These are phyloP conservation scores for Aspergillus texensis DNA, from an alignment of 2,329 filamentous ascomycete species.

Conservation along the genomic window DNA sequence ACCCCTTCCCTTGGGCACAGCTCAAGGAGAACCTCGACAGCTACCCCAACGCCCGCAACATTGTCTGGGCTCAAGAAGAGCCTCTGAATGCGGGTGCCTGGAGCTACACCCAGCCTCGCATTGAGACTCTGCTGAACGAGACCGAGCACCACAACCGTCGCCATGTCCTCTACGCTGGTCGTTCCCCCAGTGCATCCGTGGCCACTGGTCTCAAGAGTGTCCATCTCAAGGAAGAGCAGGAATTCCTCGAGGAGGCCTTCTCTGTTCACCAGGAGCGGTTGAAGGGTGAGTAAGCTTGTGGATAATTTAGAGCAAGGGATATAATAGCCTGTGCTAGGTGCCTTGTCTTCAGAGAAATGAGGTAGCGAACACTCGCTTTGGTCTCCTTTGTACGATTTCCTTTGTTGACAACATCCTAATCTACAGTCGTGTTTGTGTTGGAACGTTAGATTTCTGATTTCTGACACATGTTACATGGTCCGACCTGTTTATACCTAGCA, in stretches of 20 bases:
- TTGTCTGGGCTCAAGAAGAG: slow-evolving; percentile 97
- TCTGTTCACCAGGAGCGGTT: slow-evolving; percentile 65
- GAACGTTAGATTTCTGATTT: slow-evolving; percentile 23
- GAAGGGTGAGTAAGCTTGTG: slow-evolving; percentile 60
- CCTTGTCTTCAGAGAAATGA: slow-evolving; percentile 29
- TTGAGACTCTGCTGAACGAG: slow-evolving; percentile 93
- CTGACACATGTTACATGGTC: slow-evolving; percentile 17
- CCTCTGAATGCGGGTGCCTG: slow-evolving; percentile 95
- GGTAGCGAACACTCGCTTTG: slow-evolving; percentile 28
- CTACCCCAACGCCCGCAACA: slow-evolving; percentile 96
- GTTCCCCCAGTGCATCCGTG: slow-evolving; percentile 89
- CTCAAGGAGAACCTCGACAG: slow-evolving; percentile 94
- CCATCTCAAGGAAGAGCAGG: slow-evolving; percentile 91
- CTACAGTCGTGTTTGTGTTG: slow-evolving; percentile 25
- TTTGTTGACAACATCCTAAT: slow-evolving; percentile 22
- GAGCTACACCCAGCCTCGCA: slow-evolving; percentile 95
- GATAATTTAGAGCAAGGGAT: slow-evolving; percentile 22
- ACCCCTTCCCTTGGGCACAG: slow-evolving; percentile 98
- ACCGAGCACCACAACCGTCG: slow-evolving; percentile 89
- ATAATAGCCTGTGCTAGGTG: slow-evolving; percentile 21
- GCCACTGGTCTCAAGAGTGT: slow-evolving; percentile 87
- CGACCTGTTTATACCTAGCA: slow-evolving; percentile 33
- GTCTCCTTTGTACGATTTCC: slow-evolving; percentile 33
- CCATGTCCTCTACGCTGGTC: slow-evolving; percentile 95
- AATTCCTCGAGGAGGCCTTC: slow-evolving; percentile 70